Evolutionary conservation across 345 rosid species (phyloP), one percentile per base, ranked within the genome.

Genomic region (Dimocarpus longan): DNA sequence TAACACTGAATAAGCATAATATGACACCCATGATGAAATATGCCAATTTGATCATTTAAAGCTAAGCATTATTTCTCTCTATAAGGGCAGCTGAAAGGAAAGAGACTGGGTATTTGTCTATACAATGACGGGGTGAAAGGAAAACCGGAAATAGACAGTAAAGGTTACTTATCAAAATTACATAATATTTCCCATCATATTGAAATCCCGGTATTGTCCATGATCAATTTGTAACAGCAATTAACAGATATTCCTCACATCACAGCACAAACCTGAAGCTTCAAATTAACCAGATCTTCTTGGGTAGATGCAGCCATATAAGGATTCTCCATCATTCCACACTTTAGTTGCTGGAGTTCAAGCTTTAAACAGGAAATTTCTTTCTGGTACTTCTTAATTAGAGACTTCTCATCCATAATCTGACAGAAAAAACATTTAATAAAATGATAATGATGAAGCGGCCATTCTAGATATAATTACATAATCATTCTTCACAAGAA

Each of bases 351-450:
- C 75, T 87, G 87, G 76, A 91, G 95, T 79, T 90, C 95, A 84
- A 87, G 84, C 88, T 88, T 91, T 72, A 91, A 83, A 77, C 63
- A 85, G 64, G 88, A 82, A 79, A 90, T 91, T 80, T 91, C 95
- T 78, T 88, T 91, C 80, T 91, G 92, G 75, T 91, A 91, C 83
- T 87, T 91, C 60, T 91, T 90, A 65, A 91, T 91, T 76, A 91
- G 92, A 67, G 92, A 91, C 81, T 90, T 91, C 91, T 91, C 95
- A 85, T 91, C 95, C 88, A 91, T 79, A 28, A 91, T 91, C 95
- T 91, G 63, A 26, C 66, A 66, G 13, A 32, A 32, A 32, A 18
- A 66, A 42, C 8, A 19, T 8, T 70, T 73, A 18, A 44, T 24
- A 26, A 76, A 80, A 68, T 16, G 4, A 80, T 39, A 70, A 75